Conservation (phyloP, 805 yeast species). For the Suhomyces kilbournensis region DNA sequence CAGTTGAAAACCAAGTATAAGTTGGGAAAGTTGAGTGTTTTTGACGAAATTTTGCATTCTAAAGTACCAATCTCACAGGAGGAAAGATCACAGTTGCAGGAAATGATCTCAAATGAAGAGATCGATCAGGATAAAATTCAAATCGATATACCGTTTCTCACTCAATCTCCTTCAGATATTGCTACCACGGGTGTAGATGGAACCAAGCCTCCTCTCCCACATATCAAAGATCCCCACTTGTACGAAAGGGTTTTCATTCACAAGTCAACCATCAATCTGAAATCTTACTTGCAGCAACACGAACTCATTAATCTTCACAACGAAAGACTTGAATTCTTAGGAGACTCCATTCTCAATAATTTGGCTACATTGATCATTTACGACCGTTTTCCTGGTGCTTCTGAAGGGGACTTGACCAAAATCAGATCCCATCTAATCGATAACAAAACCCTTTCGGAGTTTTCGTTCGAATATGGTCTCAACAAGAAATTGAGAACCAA, state of each 20-base stretch:
- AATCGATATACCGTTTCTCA: constrained; percentile 7
- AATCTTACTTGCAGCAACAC: constrained; percentile 50
- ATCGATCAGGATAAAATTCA: constrained; percentile 3
- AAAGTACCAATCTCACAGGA: constrained; percentile 22
- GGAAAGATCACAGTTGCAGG: constrained; percentile 9
- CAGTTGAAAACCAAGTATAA: constrained; percentile 54
- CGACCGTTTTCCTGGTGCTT: constrained; percentile 60
- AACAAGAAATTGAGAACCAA: constrained; percentile 53
- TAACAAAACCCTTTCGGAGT: constrained; percentile 67
- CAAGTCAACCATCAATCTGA: constrained; percentile 64
- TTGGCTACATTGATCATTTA: constrained; percentile 69
- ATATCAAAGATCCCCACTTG: constrained; percentile 55
- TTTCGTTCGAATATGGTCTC: constrained; percentile 68
- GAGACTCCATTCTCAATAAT: constrained; percentile 79
- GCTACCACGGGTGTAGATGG: constrained; percentile 10
- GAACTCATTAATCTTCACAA: constrained; percentile 67
- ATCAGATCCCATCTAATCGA: constrained; percentile 69
- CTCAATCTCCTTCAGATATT: constrained; percentile 5
- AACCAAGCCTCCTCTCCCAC: constrained; percentile 61
- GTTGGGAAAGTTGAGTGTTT: constrained; percentile 46
- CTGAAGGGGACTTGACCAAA: constrained; percentile 79
- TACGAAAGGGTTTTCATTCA: constrained; percentile 77
- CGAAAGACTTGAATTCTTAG: constrained; percentile 86
- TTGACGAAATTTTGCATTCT: constrained; percentile 53
- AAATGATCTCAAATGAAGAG: background rate